These are phyloP conservation scores for Vachellia collinsii DNA, from an alignment of 306 rosid genomes.

Conservation along the genomic window DNA sequence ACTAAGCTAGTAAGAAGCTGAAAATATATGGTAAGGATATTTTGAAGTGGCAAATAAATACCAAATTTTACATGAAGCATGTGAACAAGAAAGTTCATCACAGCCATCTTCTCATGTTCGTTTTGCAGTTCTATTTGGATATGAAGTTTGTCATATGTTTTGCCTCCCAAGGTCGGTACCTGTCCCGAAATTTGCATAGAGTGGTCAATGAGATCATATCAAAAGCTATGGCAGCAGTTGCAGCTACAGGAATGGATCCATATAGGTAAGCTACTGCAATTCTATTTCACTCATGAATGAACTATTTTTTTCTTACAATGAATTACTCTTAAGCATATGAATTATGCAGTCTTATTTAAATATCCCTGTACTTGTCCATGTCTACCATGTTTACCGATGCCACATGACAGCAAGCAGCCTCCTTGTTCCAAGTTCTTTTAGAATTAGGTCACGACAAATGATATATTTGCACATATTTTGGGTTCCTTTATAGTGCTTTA, in stretches of 20 bases:
- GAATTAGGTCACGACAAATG: neutral
- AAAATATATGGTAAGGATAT: neutral
- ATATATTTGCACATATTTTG: too few species aligned
- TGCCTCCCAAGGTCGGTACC: conserved; percentile 91
- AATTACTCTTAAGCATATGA: neutral
- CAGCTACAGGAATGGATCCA: conserved; percentile 95
- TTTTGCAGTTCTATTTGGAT: conserved; percentile 94
- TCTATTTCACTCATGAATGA: neutral
- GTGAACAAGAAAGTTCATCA: conserved; percentile 14
- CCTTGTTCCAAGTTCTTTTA: neutral
- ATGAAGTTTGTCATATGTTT: conserved; percentile 97
- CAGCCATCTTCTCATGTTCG: conserved; percentile 25
- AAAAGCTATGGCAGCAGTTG: conserved; percentile 84
- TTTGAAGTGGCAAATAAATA: conserved; percentile 24
- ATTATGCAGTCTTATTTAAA: neutral
- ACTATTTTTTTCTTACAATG: neutral
- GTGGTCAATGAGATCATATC: conserved; percentile 87
- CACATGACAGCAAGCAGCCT: neutral
- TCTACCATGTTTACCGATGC: neutral
- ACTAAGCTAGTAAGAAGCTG: conserved; percentile 14
- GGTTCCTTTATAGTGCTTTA: too few species aligned
- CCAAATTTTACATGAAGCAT: conserved; percentile 10
- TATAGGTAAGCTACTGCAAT: conserved; percentile 54
- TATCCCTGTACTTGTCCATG: neutral
- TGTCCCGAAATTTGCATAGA: conserved; percentile 84